phyloP scores from a whole-genome alignment of 2,329 filamentous ascomycete species.

The Emmonsiellopsis sp. region DNA sequence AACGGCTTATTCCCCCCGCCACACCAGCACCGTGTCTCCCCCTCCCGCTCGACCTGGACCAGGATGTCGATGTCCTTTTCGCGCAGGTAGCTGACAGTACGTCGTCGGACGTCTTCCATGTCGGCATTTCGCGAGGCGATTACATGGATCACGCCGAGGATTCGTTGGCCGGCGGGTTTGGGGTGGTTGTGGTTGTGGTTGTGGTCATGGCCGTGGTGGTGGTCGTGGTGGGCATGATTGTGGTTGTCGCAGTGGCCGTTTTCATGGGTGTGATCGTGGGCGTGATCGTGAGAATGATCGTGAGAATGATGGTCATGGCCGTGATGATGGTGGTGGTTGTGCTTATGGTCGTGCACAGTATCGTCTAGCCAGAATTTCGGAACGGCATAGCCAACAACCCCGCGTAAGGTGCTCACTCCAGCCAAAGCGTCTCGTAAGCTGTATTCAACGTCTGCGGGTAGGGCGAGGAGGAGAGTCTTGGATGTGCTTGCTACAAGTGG shows the following conservation, averaged over 20 bases:
- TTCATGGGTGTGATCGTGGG: slow-evolving; percentile 16
- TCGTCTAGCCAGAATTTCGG: slow-evolving; percentile 93
- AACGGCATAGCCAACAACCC: slow-evolving; percentile 75
- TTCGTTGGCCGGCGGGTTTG: slow-evolving; percentile 28
- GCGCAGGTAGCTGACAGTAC: slow-evolving; percentile 63
- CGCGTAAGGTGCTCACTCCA: slow-evolving; percentile 70
- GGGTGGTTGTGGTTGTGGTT: slow-evolving; percentile 13
- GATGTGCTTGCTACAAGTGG: slow-evolving; percentile 81
- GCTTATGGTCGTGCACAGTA: slow-evolving; percentile 25
- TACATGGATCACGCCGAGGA: slow-evolving; percentile 81
- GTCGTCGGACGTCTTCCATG: slow-evolving; percentile 71
- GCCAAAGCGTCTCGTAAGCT: slow-evolving; percentile 76
- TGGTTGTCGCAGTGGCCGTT: slow-evolving; percentile 14
- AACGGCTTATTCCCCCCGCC: slow-evolving; percentile 36
- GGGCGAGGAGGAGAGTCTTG: slow-evolving; percentile 69
- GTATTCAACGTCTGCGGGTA: slow-evolving; percentile 81
- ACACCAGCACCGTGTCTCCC: slow-evolving; percentile 59
- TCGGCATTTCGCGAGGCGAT: slow-evolving; percentile 64
- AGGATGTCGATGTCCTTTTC: slow-evolving; percentile 70
- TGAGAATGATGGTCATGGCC: slow-evolving; percentile 23
- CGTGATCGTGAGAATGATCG: slow-evolving; percentile 21
- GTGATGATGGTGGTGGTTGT: slow-evolving; percentile 20
- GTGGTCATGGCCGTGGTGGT: slow-evolving; percentile 19
- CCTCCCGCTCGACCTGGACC: slow-evolving; percentile 80
- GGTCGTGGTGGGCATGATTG: slow-evolving; percentile 15